A percentile compares a stretch with the other conserved stretches of the same genome.
Conservation (phyloP, 2,329 filamentous ascomycete species). For the Arthrinium phaeospermum region DNA sequence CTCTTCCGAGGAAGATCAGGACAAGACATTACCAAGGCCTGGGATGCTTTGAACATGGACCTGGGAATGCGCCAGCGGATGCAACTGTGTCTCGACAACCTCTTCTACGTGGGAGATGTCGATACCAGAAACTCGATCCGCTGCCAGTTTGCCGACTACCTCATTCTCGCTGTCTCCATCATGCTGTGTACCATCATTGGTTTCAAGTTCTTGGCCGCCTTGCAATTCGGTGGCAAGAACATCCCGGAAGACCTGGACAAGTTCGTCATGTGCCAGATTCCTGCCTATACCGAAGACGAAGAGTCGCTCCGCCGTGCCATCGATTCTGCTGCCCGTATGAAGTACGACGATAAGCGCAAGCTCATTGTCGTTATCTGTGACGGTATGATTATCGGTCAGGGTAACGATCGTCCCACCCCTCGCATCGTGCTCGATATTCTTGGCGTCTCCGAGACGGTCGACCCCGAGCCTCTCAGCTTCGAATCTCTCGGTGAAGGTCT, state of each 20-base stretch:
- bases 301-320: conserved; percentile 96
- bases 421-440: conserved; percentile 97
- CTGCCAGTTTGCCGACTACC: conserved; percentile 88
- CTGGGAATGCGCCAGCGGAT: conserved; percentile 66
- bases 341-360: conserved; percentile 98
- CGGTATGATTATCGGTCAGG: conserved; percentile 99
- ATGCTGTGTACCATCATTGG: conserved; percentile 81
- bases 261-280: conserved; percentile 97
- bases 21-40: conserved; percentile 81
- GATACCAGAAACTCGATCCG: conserved; percentile 87
- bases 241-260: conserved; percentile 96
- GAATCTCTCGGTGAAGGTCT: conserved; percentile 93
- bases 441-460: conserved; percentile 89
- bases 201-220: conserved; percentile 96
- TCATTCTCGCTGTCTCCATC: conserved; percentile 84
- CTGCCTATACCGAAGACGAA: conserved; percentile 97
- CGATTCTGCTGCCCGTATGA: conserved; percentile 93
- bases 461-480: conserved; percentile 95
- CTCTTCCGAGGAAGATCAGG: conserved; percentile 82
- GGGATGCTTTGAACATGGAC: conserved; percentile 71
- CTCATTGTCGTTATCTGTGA: conserved; percentile 91
- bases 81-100: conserved; percentile 85
- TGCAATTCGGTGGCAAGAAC: conserved; percentile 92
- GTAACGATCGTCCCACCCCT: conserved; percentile 94
- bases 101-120: conserved; percentile 91